phyloP scores from a whole-genome alignment of 2,329 filamentous ascomycete species.

The Fusarium fracticaudum region DNA sequence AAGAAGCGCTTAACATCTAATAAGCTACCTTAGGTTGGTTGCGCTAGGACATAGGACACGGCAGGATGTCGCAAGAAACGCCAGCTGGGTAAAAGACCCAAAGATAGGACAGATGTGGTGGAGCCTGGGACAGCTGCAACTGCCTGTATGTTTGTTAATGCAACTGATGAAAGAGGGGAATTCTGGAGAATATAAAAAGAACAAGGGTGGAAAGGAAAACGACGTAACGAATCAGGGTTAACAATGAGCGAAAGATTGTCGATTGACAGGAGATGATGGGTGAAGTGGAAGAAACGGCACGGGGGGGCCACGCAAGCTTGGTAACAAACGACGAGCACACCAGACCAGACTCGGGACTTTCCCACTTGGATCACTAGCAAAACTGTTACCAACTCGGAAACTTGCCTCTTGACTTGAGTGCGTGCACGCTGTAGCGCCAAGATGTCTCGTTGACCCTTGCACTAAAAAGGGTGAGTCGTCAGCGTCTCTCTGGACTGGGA shows the following conservation, averaged over 20 bases:
- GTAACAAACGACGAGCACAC: constrained; percentile 11
- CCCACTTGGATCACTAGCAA: constrained; percentile 12
- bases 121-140: constrained; percentile 33
- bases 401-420: constrained; percentile 2
- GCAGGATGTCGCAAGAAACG: constrained; percentile 35
- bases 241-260: constrained; percentile 11
- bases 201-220: constrained; percentile 15
- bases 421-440: constrained; percentile 27
- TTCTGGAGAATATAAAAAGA: constrained; percentile 28
- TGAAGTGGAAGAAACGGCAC: constrained; percentile 34
- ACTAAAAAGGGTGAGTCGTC: constrained; percentile 26
- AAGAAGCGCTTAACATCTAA: constrained; percentile 15
- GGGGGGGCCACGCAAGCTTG: constrained; percentile 38
- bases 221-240: constrained; percentile 27
- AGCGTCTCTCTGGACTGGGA: constrained; percentile 8
- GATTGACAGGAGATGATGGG: constrained; percentile 32
- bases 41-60: constrained; percentile 26
- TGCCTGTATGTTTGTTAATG: not conserved
- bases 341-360: constrained; percentile 29
- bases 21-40: not conserved
- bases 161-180: constrained; percentile 11
- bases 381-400: constrained; percentile 20
- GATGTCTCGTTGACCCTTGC: constrained; percentile 31
- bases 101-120: constrained; percentile 26
- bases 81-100: constrained; percentile 32